phyloP scores from a whole-genome alignment of 495 filamentous ascomycete species.

The Penicillium bovifimosum region DNA sequence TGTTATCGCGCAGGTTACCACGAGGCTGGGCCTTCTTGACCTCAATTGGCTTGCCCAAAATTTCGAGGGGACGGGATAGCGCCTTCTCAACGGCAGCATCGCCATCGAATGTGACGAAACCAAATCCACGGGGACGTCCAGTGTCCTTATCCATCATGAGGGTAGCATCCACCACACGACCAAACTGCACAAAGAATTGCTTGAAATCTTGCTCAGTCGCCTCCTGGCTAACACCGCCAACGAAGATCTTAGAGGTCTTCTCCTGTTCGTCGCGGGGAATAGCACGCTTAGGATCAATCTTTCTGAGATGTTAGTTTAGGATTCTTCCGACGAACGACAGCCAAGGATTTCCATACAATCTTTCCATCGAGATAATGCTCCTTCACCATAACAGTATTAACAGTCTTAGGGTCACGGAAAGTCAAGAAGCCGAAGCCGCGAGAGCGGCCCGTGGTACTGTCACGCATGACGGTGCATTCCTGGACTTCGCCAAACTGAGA shows the following conservation, averaged over 20 bases:
- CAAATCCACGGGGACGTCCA: slow-evolving; percentile 88
- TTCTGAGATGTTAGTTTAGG: slow-evolving; percentile 22
- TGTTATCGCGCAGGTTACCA: slow-evolving; percentile 89
- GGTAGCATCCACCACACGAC: slow-evolving; percentile 91
- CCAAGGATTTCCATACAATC: slow-evolving; percentile 61
- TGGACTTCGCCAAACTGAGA: slow-evolving; percentile 96
- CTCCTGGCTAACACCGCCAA: slow-evolving; percentile 95
- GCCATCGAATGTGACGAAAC: slow-evolving; percentile 98
- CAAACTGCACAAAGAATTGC: slow-evolving; percentile 93
- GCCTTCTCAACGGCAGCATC: slow-evolving; percentile 93
- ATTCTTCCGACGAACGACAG: neutral
- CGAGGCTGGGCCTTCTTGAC: slow-evolving; percentile 97
- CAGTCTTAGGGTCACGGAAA: slow-evolving; percentile 93
- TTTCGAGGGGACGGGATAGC: slow-evolving; percentile 74
- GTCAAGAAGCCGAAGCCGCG: slow-evolving; percentile 96
- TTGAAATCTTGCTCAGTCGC: slow-evolving; percentile 93
- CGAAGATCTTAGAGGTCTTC: slow-evolving; percentile 96
- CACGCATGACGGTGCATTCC: slow-evolving; percentile 97
- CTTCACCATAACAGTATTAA: slow-evolving; percentile 99
- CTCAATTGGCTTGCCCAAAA: slow-evolving; percentile 92
- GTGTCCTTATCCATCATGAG: slow-evolving; percentile 99
- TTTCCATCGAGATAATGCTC: slow-evolving; percentile 98
- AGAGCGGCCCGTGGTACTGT: slow-evolving; percentile 87
- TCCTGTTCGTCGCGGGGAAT: slow-evolving; percentile 98
- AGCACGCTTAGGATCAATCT: slow-evolving; percentile 97